phyloP scores from a whole-genome alignment of 2,329 filamentous ascomycete species.

The Calycina herbarum region DNA sequence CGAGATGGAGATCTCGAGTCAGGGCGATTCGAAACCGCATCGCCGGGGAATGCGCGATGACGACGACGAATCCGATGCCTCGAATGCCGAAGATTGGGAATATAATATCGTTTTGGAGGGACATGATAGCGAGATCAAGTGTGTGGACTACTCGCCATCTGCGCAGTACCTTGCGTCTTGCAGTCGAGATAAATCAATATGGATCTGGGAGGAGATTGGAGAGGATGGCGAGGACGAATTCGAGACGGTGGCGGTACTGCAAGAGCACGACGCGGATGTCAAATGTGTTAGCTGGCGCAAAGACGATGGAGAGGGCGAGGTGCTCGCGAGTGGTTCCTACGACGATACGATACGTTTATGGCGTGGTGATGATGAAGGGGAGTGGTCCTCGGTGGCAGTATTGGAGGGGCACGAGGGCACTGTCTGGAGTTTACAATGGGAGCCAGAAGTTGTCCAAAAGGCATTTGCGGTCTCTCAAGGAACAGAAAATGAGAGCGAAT shows the following conservation, averaged over 20 bases:
- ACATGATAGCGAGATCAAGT: constrained; percentile 91
- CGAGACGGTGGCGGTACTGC: constrained; percentile 92
- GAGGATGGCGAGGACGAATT: constrained; percentile 85
- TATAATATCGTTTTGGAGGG: constrained; percentile 91
- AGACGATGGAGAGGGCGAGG: constrained; percentile 61
- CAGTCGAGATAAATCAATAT: constrained; percentile 88
- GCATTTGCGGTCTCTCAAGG: constrained; percentile 15
- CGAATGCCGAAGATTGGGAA: constrained; percentile 77
- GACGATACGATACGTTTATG: constrained; percentile 89
- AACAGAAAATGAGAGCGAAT: constrained; percentile 36
- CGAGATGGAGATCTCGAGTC: constrained; percentile 46
- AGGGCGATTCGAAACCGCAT: constrained; percentile 26
- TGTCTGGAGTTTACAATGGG: constrained; percentile 86
- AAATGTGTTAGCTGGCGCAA: constrained; percentile 94
- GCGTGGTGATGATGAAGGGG: constrained; percentile 69
- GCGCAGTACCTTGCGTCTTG: constrained; percentile 86
- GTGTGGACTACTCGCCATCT: constrained; percentile 70
- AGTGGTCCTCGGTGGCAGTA: constrained; percentile 88
- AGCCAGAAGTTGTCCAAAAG: constrained; percentile 41
- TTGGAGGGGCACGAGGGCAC: constrained; percentile 80
- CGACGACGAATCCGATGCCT: constrained; percentile 42
- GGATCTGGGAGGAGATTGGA: constrained; percentile 96
- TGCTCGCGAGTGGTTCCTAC: constrained; percentile 89
- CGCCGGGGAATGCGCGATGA: constrained; percentile 25
- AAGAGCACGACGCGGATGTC: constrained; percentile 93